phyloP scores from a whole-genome alignment of 495 filamentous ascomycete species.

The Schizothecium vesticola region DNA sequence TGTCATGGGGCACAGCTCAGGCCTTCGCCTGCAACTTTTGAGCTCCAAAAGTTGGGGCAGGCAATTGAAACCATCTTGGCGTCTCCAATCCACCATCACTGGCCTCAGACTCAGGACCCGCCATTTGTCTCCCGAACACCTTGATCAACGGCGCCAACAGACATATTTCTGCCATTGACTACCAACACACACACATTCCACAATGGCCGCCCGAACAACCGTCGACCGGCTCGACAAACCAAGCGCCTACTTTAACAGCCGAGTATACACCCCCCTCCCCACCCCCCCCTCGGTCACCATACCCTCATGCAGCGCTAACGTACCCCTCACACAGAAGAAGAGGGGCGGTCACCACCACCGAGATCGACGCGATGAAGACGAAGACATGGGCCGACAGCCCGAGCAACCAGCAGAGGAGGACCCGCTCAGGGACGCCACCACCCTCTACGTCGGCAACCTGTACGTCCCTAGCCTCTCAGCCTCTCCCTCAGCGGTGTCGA shows the following conservation, averaged over 20 bases:
- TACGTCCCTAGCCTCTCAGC: constrained; percentile 42
- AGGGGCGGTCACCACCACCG: constrained; percentile 46
- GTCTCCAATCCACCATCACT: no score
- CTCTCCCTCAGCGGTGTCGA: not conserved
- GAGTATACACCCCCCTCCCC: constrained; percentile 45
- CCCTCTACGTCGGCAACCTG: constrained; percentile 97
- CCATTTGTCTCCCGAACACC: not conserved
- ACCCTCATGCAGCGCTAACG: not conserved
- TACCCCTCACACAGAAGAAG: constrained; percentile 37
- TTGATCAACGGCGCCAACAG: not conserved
- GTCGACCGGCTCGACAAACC: constrained; percentile 85
- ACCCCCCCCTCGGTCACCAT: not conserved
- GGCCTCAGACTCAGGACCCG: constrained; percentile 1
- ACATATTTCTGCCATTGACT: not conserved
- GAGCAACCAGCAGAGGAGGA: constrained; percentile 54
- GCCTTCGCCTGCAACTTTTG: not conserved
- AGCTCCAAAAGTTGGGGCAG: not conserved
- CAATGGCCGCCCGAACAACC: constrained; percentile 48
- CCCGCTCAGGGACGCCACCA: constrained; percentile 79
- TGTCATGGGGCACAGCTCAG: not conserved
- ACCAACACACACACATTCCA: no score
- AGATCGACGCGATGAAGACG: constrained; percentile 54
- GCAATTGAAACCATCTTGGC: not conserved
- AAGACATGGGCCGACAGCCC: constrained; percentile 41
- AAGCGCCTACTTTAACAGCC: constrained; percentile 77